A percentile compares a stretch with the other conserved stretches of the same genome.
Conservation (phyloP, 1,139 yeast genomes). For the Sugiyamaella paludigena region DNA sequence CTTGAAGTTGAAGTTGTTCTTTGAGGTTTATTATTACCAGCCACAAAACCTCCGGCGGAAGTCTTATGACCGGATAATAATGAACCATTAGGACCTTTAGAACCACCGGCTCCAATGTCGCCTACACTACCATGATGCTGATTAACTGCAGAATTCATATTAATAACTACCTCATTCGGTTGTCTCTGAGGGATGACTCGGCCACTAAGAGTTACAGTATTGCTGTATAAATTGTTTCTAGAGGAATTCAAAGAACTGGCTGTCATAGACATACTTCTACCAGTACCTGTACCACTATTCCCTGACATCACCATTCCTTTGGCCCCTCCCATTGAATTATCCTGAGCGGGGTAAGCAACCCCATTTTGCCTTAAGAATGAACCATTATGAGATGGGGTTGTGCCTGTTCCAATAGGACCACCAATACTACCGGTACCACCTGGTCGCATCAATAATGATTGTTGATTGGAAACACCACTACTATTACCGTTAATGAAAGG, state of each 20-base stretch:
- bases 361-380: no score
- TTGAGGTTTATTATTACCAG: conserved; percentile 13
- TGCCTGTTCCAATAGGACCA: no score
- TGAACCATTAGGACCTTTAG: conserved; percentile 15
- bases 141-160: conserved; percentile 2
- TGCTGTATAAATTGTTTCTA: conserved; percentile 18
- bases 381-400: no score
- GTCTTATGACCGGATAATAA: conserved; percentile 11
- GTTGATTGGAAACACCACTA: no score
- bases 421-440: no score
- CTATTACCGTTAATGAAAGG: no score
- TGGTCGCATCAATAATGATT: no score
- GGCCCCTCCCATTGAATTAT: no score
- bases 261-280: conserved; percentile 30
- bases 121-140: not conserved
- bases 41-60: conserved; percentile 7
- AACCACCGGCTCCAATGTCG: not conserved
- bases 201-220: conserved; percentile 32
- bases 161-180: conserved; percentile 19
- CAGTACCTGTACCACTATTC: conserved; percentile 1
- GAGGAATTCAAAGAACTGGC: conserved; percentile 10
- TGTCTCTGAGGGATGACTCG: conserved; percentile 34
- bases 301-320: no score
- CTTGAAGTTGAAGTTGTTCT: conserved; percentile 30
- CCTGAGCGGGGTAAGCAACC: no score